phyloP scores from a whole-genome alignment of 768 basidiomycete species.

The Lactarius akahatsu region DNA sequence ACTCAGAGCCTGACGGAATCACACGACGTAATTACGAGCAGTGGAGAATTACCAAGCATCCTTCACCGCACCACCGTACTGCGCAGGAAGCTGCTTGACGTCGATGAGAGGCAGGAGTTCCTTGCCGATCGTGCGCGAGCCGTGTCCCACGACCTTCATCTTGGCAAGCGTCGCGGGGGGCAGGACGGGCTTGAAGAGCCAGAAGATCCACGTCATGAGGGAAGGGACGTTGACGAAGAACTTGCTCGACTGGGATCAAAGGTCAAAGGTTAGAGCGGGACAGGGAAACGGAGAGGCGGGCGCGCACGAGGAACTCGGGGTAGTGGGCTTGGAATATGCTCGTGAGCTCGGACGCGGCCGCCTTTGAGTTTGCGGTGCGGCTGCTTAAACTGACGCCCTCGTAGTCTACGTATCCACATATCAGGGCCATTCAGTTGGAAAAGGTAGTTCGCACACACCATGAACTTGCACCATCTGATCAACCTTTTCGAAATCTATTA shows the following conservation, averaged over 20 bases:
- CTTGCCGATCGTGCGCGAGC: constrained; percentile 55
- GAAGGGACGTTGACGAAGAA: constrained; percentile 83
- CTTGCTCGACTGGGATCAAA: constrained; percentile 54
- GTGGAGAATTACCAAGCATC: constrained; percentile 42
- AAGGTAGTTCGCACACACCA: constrained; percentile 10
- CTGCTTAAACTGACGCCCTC: constrained; percentile 65
- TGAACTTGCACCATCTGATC: constrained; percentile 37
- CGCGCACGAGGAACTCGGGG: constrained; percentile 69
- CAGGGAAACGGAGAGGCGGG: neutral
- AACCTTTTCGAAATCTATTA: constrained; percentile 69
- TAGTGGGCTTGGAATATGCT: constrained; percentile 76
- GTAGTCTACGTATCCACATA: constrained; percentile 52
- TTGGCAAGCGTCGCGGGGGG: constrained; percentile 74
- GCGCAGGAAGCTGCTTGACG: constrained; percentile 56
- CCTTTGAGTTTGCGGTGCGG: constrained; percentile 73
- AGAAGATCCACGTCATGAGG: constrained; percentile 78
- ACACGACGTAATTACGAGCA: no score
- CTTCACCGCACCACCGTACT: constrained; percentile 68
- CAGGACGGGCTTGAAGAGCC: constrained; percentile 74
- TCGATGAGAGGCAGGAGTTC: constrained; percentile 60
- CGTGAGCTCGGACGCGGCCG: constrained; percentile 70
- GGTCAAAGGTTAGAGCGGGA: neutral
- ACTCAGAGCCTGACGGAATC: no score
- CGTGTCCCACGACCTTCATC: constrained; percentile 74
- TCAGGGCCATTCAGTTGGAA: neutral